Percentiles rank a stretch among this genome's conserved stretches.
phyloP scores from a whole-genome alignment of 2,329 filamentous ascomycete genomes.

The Penicillium sp. region DNA sequence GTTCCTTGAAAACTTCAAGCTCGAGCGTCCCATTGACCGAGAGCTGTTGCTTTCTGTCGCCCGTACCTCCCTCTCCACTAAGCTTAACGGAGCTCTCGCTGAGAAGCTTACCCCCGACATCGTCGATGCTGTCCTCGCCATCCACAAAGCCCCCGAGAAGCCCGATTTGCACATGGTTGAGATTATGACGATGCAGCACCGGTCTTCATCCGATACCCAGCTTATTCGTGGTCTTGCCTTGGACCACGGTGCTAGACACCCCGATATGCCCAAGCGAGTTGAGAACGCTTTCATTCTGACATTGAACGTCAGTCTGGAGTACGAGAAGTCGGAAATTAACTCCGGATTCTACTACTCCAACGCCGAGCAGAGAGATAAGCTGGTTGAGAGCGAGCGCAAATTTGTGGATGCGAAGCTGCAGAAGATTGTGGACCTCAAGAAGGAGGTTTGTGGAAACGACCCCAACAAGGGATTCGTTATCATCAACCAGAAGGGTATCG shows the following conservation, averaged over 20 bases:
- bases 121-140: constrained; percentile 92
- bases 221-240: constrained; percentile 89
- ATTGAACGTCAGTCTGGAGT: constrained; percentile 94
- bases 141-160: constrained; percentile 84
- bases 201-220: constrained; percentile 91
- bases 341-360: constrained; percentile 98
- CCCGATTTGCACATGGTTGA: constrained; percentile 99
- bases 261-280: constrained; percentile 95
- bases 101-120: constrained; percentile 91
- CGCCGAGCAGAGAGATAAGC: constrained; percentile 94
- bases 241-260: constrained; percentile 93
- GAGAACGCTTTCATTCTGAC: constrained; percentile 95
- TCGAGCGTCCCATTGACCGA: constrained; percentile 81
- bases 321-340: constrained; percentile 99
- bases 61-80: constrained; percentile 89
- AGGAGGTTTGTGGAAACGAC: constrained; percentile 91
- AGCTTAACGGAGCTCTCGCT: constrained; percentile 85
- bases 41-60: constrained; percentile 92
- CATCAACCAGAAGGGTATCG: constrained; percentile 99
- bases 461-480: constrained; percentile 94
- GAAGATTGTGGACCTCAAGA: constrained; percentile 97
- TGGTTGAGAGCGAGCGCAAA: constrained; percentile 92
- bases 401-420: constrained; percentile 95
- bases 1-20: constrained; percentile 94
- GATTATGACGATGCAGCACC: constrained; percentile 99